A percentile compares a stretch with the other conserved stretches of the same genome.
phyloP scores from a whole-genome alignment of 768 basidiomycete genomes.

The Russula emetica region DNA sequence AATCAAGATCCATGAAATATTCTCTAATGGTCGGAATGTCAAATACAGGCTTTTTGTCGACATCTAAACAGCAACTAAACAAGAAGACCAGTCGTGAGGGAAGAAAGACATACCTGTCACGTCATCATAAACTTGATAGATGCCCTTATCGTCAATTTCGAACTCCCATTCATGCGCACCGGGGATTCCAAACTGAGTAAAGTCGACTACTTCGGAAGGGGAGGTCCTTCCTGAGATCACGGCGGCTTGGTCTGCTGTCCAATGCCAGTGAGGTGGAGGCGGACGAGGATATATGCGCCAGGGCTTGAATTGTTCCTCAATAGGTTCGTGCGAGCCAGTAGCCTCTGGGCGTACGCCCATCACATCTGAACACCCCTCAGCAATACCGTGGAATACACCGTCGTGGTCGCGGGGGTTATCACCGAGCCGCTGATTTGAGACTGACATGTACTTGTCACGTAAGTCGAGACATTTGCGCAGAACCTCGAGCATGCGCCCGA shows the following conservation, averaged over 20 bases:
- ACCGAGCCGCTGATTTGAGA: conserved; percentile 85
- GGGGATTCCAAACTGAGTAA: conserved; percentile 73
- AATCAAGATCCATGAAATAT: conserved; percentile 95
- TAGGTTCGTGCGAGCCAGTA: conserved; percentile 33
- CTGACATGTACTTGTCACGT: conserved; percentile 91
- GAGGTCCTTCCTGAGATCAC: conserved; percentile 39
- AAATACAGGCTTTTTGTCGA: conserved; percentile 56
- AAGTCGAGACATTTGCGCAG: conserved; percentile 84
- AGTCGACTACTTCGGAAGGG: conserved; percentile 53
- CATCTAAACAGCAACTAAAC: conserved; percentile 21
- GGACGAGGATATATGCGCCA: conserved; percentile 94
- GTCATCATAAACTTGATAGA: conserved; percentile 76
- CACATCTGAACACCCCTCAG: conserved; percentile 57
- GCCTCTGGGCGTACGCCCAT: conserved; percentile 64
- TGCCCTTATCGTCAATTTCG: conserved; percentile 80
- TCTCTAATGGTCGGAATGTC: conserved; percentile 83
- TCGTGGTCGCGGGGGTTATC: conserved; percentile 95
- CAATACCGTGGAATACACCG: conserved; percentile 64
- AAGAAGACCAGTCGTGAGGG: background rate
- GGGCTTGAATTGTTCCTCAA: conserved; percentile 40
- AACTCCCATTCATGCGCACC: conserved; percentile 53
- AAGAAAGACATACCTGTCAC: conserved; percentile 34
- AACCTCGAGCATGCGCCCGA: conserved; percentile 51
- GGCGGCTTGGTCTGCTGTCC: conserved; percentile 49
- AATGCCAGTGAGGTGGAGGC: conserved; percentile 96